These are phyloP conservation scores for Myriosclerotinia scirpicola DNA, from an alignment of 2,329 filamentous ascomycete genomes.

Conservation along the genomic window DNA sequence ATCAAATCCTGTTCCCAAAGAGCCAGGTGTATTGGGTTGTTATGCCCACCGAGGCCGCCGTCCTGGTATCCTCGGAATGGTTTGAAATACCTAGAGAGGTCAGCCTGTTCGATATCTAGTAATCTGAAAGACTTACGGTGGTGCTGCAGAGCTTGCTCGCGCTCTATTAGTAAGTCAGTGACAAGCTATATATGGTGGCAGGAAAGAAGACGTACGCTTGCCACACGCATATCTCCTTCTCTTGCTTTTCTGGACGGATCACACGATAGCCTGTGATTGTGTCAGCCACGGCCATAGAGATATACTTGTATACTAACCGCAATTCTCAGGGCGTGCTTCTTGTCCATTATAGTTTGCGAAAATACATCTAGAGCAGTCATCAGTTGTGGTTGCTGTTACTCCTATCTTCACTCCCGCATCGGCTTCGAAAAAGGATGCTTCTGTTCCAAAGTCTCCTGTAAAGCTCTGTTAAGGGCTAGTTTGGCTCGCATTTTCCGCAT, in stretches of 20 bases:
- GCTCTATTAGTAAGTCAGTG: not conserved
- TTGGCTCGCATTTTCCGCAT: no score
- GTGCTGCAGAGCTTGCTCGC: not conserved
- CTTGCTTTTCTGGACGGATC: not conserved
- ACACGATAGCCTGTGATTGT: not conserved
- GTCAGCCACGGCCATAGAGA: not conserved
- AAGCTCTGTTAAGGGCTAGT: not conserved
- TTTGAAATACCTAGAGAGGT: not conserved
- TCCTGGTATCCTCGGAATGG: not conserved
- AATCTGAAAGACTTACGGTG: not conserved
- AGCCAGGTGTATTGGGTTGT: conserved; percentile 1
- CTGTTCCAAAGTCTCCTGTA: not conserved
- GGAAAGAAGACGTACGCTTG: not conserved
- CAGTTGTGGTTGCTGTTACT: not conserved
- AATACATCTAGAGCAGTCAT: not conserved
- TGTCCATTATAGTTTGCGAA: conserved; percentile 1
- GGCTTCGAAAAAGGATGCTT: not conserved
- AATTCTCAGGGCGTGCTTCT: not conserved
- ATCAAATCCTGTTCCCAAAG: conserved; percentile 6
- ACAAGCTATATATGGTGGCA: not conserved
- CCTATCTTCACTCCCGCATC: not conserved
- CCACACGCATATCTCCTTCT: not conserved
- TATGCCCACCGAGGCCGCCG: not conserved
- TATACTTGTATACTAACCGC: not conserved
- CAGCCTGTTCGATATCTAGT: not conserved